Percentiles rank a stretch among this genome's conserved stretches.
Conservation (phyloP, 305 asterid genomes). For the Fraxinus greggii region DNA sequence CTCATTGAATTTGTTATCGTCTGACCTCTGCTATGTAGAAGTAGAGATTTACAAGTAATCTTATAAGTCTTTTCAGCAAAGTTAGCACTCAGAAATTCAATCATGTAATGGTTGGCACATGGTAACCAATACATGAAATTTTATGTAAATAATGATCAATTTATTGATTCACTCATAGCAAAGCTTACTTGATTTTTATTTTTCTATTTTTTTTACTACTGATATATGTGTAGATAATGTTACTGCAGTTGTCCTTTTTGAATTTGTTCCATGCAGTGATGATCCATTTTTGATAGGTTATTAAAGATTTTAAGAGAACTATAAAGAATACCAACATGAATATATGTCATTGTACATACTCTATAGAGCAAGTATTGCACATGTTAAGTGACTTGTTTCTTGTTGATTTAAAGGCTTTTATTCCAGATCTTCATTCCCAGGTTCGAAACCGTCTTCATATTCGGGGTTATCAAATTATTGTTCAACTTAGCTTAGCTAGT, state of each 20-base stretch:
- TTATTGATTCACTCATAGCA: not conserved
- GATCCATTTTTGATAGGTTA: conserved; percentile 52
- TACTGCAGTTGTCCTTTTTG: not conserved
- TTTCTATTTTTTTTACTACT: not conserved
- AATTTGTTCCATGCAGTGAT: conserved; percentile 28
- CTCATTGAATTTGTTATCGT: not conserved
- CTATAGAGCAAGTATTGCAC: conserved; percentile 69
- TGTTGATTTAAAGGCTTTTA: conserved; percentile 61
- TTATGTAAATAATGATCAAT: not conserved
- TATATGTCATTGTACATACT: conserved; percentile 69
- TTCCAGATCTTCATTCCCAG: conserved; percentile 88
- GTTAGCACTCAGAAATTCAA: not conserved
- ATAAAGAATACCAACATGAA: conserved; percentile 88
- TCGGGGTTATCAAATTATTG: not conserved
- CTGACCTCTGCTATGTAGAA: not conserved
- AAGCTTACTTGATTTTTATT: not conserved
- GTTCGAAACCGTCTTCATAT: conserved; percentile 31
- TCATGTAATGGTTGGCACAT: not conserved
- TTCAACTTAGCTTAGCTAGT: not conserved
- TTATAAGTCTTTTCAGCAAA: not conserved
- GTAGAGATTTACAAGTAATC: not conserved
- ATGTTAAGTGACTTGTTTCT: conserved; percentile 63
- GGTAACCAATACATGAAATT: not conserved
- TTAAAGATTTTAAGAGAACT: conserved; percentile 81
- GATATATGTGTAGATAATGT: not conserved